Base-by-base conservation (phyloP, 2,329 filamentous ascomycete genomes). In the Epichloe amarillans region DNA sequence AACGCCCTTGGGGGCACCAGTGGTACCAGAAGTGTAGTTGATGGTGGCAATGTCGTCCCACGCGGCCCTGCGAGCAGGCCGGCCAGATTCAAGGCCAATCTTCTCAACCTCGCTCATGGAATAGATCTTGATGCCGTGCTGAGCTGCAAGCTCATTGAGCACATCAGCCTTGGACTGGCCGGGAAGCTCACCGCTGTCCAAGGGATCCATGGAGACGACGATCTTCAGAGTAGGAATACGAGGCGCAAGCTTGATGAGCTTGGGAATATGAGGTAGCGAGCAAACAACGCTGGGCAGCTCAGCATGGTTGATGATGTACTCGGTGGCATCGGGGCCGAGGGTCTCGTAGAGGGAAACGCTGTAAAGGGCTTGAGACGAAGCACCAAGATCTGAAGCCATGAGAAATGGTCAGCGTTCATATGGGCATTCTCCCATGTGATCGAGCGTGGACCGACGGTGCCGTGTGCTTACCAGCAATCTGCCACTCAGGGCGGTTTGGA, bases 271-370 rank as follows among this genome's bases (percentile, higher is more conserved):
- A 42, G 82, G 80, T 44, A 96, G 72, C 30, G 86, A 89, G 52
- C 86, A 83, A 55, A 85, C 82, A 39, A 97, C 80, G 61, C 83
- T 87, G 52, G 75, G 68, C 51, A 97, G 72, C 55, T 83, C 77
- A 50, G 88, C 81, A 66, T 97, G 91, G 68, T 94, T 94, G 71
- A 97, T 85, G 67, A 98, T 96, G 71, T 87, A 97, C 70, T 97
- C 89, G 52, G 87, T 90, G 2, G 90, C 81, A 58, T 95, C 88
- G 12, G 91, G 84, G 10, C 91, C 91, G 5, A 98, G 79, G 12
- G 91, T 96, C 68, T 97, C 93, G 72, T 98, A 98, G 47, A 98
- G 83, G 5, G 91, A 95, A 50, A 98, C 89, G 21, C 85, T 87
- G 69, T 77, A 97, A 33, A 97, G 79, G 7, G 84, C 80, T 67